Evolutionary conservation across 2,329 filamentous ascomycete genomes (phyloP), one percentile per base, ranked within the genome.

Genomic region (Monosporascus sp.): DNA sequence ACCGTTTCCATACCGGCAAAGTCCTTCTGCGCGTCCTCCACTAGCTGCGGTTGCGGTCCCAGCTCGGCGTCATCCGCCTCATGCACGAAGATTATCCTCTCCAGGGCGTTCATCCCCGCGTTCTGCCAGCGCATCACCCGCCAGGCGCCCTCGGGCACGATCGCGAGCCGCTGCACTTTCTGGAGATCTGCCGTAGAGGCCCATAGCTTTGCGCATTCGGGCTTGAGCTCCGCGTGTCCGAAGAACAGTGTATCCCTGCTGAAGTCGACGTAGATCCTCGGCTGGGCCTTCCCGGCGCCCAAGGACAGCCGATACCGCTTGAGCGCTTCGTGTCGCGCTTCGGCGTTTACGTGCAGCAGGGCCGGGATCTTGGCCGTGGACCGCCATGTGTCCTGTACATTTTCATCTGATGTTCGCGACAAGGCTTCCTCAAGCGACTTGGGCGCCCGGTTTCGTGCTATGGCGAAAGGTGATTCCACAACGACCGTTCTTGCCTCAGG

Each of bases 31-130:
- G 54, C 57, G 36, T 69, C 66, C 50, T 67, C 65, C 2, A 66
- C 49, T 1, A 69, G 57, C 22, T 62, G 57, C 8, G 65, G 58
- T 15, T 56, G 51, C 6, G 55, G 49, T 9, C 64, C 62, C 6
- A 62, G 53, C n/a, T 59, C 58, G 42, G 59, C 42, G 31, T 60
- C 57, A 8, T 68, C 64, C 5, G 63, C 60, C 37, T 57, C 60
- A 47, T 68, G 62, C 18, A 68, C 67, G 47, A 69, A 68, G 50
- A 65, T 65, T n/a, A 69, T 57, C 54, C 62, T 64, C 47, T 66
- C 50, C 6, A 69, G 42, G 0, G 59, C 59, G n/a, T 58, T 56
- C 9, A 65, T 52, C 18, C 62, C 60, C 17, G 61, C 54, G 24
- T 63, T 62, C 50, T 61, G 60, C 61, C 62, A 67, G 37, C 60